Evolutionary conservation across 441 rosid species (phyloP), one percentile per base, ranked within the genome.

Genomic region (Populus hybrid): DNA sequence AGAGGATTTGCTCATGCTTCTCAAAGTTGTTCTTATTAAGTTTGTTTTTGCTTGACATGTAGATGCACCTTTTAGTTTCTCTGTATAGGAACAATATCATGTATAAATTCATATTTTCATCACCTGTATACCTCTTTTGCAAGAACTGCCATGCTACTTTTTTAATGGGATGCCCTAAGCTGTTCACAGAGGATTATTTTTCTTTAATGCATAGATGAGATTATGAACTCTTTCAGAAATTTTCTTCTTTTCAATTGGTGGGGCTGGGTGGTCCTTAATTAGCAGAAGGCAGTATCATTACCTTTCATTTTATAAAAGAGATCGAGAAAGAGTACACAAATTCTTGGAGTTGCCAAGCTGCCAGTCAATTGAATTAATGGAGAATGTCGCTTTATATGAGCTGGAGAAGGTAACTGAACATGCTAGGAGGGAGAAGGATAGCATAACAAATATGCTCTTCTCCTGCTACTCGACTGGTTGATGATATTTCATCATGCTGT

Each of bases 11-110:
- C 70, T 77, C 28, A 54, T 69, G 74, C 26, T 72, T 50, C 73
- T 70, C 63, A 20, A 66, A 16, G 14, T 5, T 16, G 61, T 63
- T 61, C 63, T 54, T 34, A 14, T 36, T 30, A 59, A 73, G 11
- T 70, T 40, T 74, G 11, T 9, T 23, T 80, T 64, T 42, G 34
- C 70, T 46, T 77, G 65, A 20, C 66, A 59, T 54, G 32, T 67
- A 10, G 9, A 20, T 40, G 24, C 20, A 65, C 46, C 50, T 26
- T 65, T 30, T 9, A 18, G 30, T 69, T 9, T 63, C 9, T 64
- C 57, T 14, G 28, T 71, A 26, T 10, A 24, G 72, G 24, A 24
- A 18, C 12, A 28, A 26, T 34, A 1, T 23, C 57, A 46, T 66
- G 38, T 71, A 57, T 66, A 50, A 30, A n/a, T 23, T 26, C 38